Evolutionary conservation across 495 filamentous ascomycete species (phyloP), one percentile per base, ranked within the genome.

Genomic region (Xylaria longipes): DNA sequence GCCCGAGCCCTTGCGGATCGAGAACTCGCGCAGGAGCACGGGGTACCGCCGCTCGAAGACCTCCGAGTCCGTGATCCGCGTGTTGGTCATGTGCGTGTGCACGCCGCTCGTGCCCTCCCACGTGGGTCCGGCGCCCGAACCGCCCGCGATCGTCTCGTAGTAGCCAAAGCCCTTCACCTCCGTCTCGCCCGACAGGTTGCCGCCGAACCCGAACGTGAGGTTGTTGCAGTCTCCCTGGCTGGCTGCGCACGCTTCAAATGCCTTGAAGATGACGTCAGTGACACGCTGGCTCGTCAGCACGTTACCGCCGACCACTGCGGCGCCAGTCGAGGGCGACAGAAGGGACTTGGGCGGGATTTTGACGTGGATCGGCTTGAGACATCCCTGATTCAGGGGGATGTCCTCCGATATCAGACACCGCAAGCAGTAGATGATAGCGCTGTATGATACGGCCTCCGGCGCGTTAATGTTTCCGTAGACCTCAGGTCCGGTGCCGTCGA

Each of bases 21-120:
- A 89, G 78, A 98, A 99, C 77, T 95, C 90, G 0, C 93, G 87
- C 25, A 98, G 85, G 17, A 98, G 76, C 2, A 97, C 92, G 1
- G 96, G 96, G 75, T 99, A 99, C 20, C 96, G 88, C 2, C 95
- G 87, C 81, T 99, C 96, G 75, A 99, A 95, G n/a, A 98, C 90
- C 74, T 99, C 96, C 0, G 93, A 87, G 82, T 99, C 96, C 1
- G 96, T 99, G 78, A 98, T 98, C 1, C 96, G 90, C 6, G 96
- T 99, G 80, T 99, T 99, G n/a, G 96, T 99, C 95, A 98, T 99
- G 81, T 98, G 95, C 27, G 90, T 91, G 78, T 99, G 96, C 56
- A 98, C 93, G 54, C 96, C 96, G 63, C 88, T 91, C 9, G 94
- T 94, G 56, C 96, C 96, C 66, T 93, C 87, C 96, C 96, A 99